phyloP scores from a whole-genome alignment of 78 protist genomes.

The Isochrysis galbana region DNA sequence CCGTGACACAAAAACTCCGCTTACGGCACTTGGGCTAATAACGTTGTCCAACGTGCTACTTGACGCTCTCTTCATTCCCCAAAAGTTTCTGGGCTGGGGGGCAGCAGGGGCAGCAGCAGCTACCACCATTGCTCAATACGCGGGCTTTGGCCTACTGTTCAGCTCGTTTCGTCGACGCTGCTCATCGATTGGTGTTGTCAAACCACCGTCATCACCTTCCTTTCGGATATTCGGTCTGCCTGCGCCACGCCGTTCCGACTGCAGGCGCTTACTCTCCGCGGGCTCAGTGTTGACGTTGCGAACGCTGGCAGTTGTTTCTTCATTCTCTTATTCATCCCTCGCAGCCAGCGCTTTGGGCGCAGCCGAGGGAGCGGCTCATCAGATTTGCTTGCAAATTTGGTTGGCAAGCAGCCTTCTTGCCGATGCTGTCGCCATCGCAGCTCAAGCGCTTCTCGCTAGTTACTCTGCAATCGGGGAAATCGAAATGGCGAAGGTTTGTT shows the following conservation, averaged over 20 bases:
- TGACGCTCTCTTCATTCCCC: neutral
- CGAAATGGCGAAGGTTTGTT: too few relatives aligned
- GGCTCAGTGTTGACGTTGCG: neutral
- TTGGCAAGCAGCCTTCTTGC: neutral
- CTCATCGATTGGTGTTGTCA: neutral
- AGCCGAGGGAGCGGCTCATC: neutral
- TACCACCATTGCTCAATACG: neutral
- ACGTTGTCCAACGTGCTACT: neutral
- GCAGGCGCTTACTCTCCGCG: too few relatives aligned
- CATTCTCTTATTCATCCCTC: neutral
- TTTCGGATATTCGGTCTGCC: neutral
- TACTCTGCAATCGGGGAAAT: neutral
- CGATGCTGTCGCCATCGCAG: conserved; percentile 9
- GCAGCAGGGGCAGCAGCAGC: neutral
- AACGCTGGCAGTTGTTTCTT: neutral
- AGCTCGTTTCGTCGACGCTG: neutral
- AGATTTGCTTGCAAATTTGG: neutral
- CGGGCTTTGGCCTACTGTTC: neutral
- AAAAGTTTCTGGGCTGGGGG: neutral
- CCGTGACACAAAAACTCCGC: conserved; percentile 23
- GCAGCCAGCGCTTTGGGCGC: neutral
- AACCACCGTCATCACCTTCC: neutral
- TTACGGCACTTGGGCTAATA: neutral
- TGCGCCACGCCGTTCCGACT: neutral
- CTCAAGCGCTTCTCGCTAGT: neutral